Evolutionary conservation across 345 rosid species (phyloP).

Genomic region (Hibiscus trionum): DNA sequence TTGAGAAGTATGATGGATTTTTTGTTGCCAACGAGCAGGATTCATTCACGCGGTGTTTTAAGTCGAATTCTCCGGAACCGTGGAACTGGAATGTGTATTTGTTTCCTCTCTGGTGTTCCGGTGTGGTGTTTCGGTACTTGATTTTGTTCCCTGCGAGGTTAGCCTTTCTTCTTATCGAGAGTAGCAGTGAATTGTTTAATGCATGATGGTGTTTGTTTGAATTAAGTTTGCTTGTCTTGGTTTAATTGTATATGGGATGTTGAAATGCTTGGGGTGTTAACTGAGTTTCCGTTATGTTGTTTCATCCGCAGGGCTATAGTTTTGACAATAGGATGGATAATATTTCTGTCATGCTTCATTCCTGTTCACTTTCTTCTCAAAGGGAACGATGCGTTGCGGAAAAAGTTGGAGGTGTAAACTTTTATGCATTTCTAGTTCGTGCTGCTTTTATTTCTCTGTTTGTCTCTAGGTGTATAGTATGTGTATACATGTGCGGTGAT

Average conservation of each 20-base stretch:
- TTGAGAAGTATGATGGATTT: background rate
- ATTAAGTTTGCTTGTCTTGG: background rate
- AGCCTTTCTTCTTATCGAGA: slow-evolving; percentile 3
- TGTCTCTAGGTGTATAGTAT: background rate
- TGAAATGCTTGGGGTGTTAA: background rate
- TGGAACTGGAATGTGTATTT: slow-evolving; percentile 97
- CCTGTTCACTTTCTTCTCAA: slow-evolving; percentile 68
- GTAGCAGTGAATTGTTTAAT: background rate
- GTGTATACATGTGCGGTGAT: background rate
- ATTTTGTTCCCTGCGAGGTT: slow-evolving; percentile 84
- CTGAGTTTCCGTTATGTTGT: background rate
- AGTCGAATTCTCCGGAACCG: slow-evolving; percentile 86
- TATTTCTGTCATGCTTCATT: slow-evolving; percentile 72
- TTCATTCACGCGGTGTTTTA: slow-evolving; percentile 86
- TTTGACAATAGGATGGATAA: slow-evolving; percentile 81
- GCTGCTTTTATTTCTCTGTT: background rate
- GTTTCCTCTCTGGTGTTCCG: slow-evolving; percentile 89
- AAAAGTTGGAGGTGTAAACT: slow-evolving; percentile 62
- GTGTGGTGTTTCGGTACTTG: slow-evolving; percentile 76
- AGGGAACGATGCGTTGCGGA: slow-evolving; percentile 77
- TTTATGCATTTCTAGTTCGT: slow-evolving; percentile 5
- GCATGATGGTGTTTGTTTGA: background rate
- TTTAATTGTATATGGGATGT: background rate
- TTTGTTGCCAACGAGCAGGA: slow-evolving; percentile 40
- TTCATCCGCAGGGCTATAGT: slow-evolving; percentile 56